A percentile compares a stretch with the other conserved stretches of the same genome.
Evolutionary conservation across 768 basidiomycete species (phyloP).

Genomic region (Psilocybe sp.): DNA sequence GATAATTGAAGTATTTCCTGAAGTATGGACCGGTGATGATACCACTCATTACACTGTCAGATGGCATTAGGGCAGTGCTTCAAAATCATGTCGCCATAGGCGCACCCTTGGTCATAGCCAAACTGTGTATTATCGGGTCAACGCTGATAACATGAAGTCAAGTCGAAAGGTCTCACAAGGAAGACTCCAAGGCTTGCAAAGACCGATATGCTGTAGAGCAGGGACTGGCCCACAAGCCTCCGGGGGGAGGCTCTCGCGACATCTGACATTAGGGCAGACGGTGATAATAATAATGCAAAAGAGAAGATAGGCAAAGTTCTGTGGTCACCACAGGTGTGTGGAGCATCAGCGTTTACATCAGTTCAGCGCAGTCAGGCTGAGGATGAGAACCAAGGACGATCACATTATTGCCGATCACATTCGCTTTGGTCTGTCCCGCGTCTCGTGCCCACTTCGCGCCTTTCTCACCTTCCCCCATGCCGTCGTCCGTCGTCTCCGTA

Average conservation of each 20-base stretch:
- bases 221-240: constrained; percentile 72
- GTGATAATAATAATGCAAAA: constrained; percentile 9
- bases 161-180: constrained; percentile 52
- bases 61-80: background rate
- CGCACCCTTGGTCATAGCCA: constrained; percentile 85
- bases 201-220: constrained; percentile 76
- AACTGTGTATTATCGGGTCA: constrained; percentile 42
- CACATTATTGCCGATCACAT: constrained; percentile 13
- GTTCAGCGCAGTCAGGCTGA: background rate
- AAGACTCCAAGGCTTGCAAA: constrained; percentile 87
- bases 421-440: constrained; percentile 8
- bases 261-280: constrained; percentile 53
- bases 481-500: constrained; percentile 57
- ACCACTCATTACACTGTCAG: constrained; percentile 78
- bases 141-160: constrained; percentile 1
- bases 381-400: constrained; percentile 2
- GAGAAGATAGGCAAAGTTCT: constrained; percentile 5
- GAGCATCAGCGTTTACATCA: constrained; percentile 16
- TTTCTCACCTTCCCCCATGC: constrained; percentile 41
- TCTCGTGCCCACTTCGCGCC: constrained; percentile 8
- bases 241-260: constrained; percentile 28
- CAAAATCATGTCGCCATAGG: background rate
- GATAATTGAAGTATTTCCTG: constrained; percentile 77
- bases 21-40: constrained; percentile 89
- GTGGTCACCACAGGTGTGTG: constrained; percentile 8